phyloP scores from a whole-genome alignment of 2,329 filamentous ascomycete species.

The Aspergillus tubingensis region DNA sequence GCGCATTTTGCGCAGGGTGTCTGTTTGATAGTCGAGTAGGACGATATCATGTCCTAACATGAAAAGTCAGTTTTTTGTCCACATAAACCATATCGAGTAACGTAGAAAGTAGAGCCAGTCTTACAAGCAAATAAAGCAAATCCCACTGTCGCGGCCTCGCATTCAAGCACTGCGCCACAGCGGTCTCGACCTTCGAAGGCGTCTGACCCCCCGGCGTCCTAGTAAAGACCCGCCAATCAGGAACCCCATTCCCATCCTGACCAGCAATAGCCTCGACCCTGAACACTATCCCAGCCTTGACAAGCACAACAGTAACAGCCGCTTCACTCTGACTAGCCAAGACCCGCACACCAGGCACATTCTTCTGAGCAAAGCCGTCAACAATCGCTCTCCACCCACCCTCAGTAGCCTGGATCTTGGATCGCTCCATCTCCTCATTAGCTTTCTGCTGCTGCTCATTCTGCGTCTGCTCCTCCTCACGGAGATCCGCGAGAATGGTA shows the following conservation, averaged over 20 bases:
- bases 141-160: conserved; percentile 41
- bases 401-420: conserved; percentile 28
- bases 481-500: conserved; percentile 34
- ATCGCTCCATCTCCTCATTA: conserved; percentile 34
- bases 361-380: conserved; percentile 31
- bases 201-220: conserved; percentile 27
- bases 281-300: conserved; percentile 38
- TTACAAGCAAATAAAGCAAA: conserved; percentile 41
- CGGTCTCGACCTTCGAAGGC: conserved; percentile 36
- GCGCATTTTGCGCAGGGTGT: conserved; percentile 43
- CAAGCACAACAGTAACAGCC: conserved; percentile 32
- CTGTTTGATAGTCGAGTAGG: conserved; percentile 44
- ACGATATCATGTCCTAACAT: conserved; percentile 44
- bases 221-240: conserved; percentile 39
- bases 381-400: conserved; percentile 38
- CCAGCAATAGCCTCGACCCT: conserved; percentile 30
- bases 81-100: neutral
- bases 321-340: conserved; percentile 25
- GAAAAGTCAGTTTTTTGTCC: too few relatives aligned
- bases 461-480: conserved; percentile 30
- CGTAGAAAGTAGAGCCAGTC: neutral
- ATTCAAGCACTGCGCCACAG: conserved; percentile 39
- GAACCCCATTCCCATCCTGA: conserved; percentile 19
- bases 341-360: conserved; percentile 34
- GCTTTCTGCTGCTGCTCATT: conserved; percentile 28